Evolutionary conservation across 2,329 filamentous ascomycete species (phyloP).

Genomic region (Massarina eburnea): DNA sequence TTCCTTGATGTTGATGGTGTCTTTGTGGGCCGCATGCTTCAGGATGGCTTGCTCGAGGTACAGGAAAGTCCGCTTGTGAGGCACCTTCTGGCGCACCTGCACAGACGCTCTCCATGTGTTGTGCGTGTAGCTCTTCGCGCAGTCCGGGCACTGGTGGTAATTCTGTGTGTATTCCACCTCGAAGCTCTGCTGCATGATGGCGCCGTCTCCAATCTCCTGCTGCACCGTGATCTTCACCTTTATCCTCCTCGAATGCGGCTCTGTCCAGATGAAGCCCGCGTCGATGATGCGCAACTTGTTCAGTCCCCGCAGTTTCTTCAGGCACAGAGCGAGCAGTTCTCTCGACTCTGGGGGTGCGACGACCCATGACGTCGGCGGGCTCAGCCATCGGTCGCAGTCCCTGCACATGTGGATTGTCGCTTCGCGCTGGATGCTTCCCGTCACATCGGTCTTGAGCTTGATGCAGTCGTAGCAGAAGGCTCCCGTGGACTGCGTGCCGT

Average conservation of each 20-base stretch:
- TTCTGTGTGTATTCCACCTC: constrained; percentile 92
- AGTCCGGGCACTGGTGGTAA: constrained; percentile 88
- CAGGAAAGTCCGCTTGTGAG: constrained; percentile 85
- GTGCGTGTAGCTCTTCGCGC: constrained; percentile 88
- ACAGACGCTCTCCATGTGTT: constrained; percentile 94
- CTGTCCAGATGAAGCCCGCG: constrained; percentile 96
- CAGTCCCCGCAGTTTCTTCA: constrained; percentile 83
- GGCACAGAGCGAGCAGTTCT: constrained; percentile 87
- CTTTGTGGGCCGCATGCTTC: constrained; percentile 77
- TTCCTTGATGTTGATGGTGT: constrained; percentile 98
- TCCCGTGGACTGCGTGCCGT: constrained; percentile 75
- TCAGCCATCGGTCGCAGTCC: constrained; percentile 90
- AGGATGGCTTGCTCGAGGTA: constrained; percentile 92
- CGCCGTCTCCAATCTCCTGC: constrained; percentile 65
- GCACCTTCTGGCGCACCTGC: constrained; percentile 94
- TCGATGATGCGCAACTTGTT: constrained; percentile 93
- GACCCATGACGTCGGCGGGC: constrained; percentile 84
- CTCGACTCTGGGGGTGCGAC: constrained; percentile 82
- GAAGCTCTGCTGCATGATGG: constrained; percentile 86
- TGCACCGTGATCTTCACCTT: constrained; percentile 97
- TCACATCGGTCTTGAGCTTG: constrained; percentile 92
- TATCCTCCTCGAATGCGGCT: constrained; percentile 89
- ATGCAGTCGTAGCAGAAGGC: constrained; percentile 96
- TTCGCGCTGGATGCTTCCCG: constrained; percentile 86
- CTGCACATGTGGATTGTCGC: constrained; percentile 86